A percentile compares a stretch with the other conserved stretches of the same genome.
Evolutionary conservation across 148 eudicot species (phyloP).

Genomic region (Spergularia marina): DNA sequence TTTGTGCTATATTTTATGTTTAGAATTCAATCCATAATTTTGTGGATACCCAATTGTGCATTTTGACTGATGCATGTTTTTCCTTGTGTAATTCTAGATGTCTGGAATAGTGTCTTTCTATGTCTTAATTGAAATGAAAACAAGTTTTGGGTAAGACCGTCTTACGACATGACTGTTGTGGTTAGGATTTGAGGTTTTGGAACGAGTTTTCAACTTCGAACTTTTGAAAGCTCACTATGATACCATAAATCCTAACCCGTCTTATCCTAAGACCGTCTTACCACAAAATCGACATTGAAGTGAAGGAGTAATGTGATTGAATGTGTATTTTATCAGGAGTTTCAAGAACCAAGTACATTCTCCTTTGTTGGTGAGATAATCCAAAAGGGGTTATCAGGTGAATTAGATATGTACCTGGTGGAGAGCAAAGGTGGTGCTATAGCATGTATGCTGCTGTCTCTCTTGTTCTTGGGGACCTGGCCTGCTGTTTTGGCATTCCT

Average conservation of each 20-base stretch:
- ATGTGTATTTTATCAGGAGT: constrained; percentile 15
- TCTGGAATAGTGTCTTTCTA: too few relatives aligned
- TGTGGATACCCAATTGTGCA: neutral
- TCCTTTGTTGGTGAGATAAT: neutral
- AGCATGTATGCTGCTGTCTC: constrained; percentile 36
- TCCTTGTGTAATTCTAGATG: neutral
- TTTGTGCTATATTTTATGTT: neutral
- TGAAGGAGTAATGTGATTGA: neutral
- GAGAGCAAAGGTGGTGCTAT: constrained; percentile 39
- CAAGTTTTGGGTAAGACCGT: too few relatives aligned
- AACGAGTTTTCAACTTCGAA: too few relatives aligned
- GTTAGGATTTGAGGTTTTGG: too few relatives aligned
- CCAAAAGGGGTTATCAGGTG: neutral
- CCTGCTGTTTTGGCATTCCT: constrained; percentile 58
- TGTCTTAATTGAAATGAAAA: too few relatives aligned
- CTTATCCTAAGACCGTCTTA: too few relatives aligned
- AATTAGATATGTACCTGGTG: constrained; percentile 26
- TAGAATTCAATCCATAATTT: neutral
- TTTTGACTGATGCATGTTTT: too few relatives aligned
- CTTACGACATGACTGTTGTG: too few relatives aligned
- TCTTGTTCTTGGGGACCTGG: constrained; percentile 65
- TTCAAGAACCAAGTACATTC: constrained; percentile 2
- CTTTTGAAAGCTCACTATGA: too few relatives aligned
- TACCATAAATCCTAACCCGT: too few relatives aligned
- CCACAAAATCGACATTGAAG: neutral